Base-by-base conservation (phyloP, 352 stramenopile genomes). In the Plasmopara muralis region DNA sequence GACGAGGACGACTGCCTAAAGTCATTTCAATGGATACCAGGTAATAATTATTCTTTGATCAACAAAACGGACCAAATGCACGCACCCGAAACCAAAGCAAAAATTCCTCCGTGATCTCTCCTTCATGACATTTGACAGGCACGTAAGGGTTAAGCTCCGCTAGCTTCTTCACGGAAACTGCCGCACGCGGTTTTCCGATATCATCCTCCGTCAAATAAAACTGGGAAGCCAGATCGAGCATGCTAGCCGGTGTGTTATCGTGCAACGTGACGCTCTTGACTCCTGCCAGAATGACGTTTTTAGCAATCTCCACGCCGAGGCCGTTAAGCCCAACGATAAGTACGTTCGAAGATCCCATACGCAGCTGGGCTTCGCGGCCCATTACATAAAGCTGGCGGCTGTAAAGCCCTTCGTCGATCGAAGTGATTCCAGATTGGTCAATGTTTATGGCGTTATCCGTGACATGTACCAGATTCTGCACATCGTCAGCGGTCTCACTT, bases 371-470 rank as follows among this genome's bases (percentile, higher is more conserved):
- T 61, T 99, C 97, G 66, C 98, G 96, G 18, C 97, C 97, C 92
- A 99, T 99, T 18, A 99, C 97, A 62, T 99, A 99, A 9, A 99
- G 83, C 81, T 99, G 97, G 33, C 91, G 85, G 61, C 83, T 95
- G 68, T 97, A 96, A 9, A 96, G 73, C 28, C 79, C 60, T 52
- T 94, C 83, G 37, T 94, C 83, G 58, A 94, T 89, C 55, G 66
- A 53, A 2, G 60, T 47, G 25, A 63, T 45, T 9, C 68, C 73
- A 9, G 50, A 59, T 45, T 83, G 62, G 53, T 87, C 75, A 50
- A 84, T 60, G 45, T 89, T 75, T 77, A 85, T 87, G 30, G 68
- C 62, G 51, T 64, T 71, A 50, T 87, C 80, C 60, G 72, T 82
- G 56, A 87, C 74, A 72, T 72, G 77, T 55, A 89, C 77, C 47